Evolutionary conservation across 2,329 filamentous ascomycete species (phyloP), one percentile per base, ranked within the genome.

Genomic region (Knufia fluminis): DNA sequence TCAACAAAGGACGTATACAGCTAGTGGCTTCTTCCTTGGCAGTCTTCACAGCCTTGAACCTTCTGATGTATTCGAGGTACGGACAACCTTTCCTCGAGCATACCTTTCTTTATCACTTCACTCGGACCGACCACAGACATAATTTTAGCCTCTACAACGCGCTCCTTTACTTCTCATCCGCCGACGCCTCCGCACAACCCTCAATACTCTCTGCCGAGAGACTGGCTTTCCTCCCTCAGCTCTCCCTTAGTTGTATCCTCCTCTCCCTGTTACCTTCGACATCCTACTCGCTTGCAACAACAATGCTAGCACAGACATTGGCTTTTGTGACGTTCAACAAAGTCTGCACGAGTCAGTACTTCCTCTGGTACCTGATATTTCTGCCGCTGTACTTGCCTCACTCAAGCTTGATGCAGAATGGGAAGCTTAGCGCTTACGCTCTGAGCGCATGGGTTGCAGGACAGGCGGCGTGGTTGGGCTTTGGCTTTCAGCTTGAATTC

Each of bases 281-380:
- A 53, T 51, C 35, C 39, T 48, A 20, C 44, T 74, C 76, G 1
- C 70, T 95, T 17, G 86, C 87, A 14, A 94, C 91, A 64, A 85
- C 80, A 59, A 83, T 92, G 60, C 76, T 98, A 0, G 76, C 90
- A 0, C 92, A 98, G 68, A 97, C 92, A 0, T 95, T 96, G 68
- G 87, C 91, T 0, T 98, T 98, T 67, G 92, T 97, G 3, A 83
- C 89, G 0, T 97, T 97, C 60, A 98, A 98, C 71, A 98, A 98
- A 71, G 92, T 98, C 54, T 97, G 91, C 75, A 98, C 92, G 2
- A 95, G 89, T 62, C 91, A 97, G 88, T 98, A 98, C 66, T 98
- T 98, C 66, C 78, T 98, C 44, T 98, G 92, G 92, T 97, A 98
- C 68, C 82, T 96, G 68, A 80, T 96, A 56, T 86, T 98, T 59